Base-by-base conservation (phyloP, 352 stramenopile genomes). In the Globisporangium parvum region DNA sequence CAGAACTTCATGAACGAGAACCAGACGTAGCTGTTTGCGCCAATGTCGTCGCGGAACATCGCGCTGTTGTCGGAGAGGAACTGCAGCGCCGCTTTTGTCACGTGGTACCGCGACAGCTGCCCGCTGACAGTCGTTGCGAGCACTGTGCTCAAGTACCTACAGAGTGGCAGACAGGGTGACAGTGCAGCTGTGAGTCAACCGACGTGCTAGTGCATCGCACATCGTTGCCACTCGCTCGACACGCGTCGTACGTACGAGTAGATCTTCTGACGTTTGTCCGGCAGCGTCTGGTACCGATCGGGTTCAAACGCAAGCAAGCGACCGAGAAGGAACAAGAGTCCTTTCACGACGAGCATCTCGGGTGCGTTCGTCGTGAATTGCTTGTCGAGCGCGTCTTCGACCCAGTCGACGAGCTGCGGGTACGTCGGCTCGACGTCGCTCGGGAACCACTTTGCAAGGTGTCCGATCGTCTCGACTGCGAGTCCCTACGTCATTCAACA, bases 1-100 rank as follows among this genome's bases (percentile, higher is more conserved):
- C 78, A 91, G 59, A 75, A 87, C 35, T 83, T 84, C 71, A 86
- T 84, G 54, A 86, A 88, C 3, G 71, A 71, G 56, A 85, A 87
- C 80, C 77, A 89, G 17, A 57, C 51, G 24, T 73, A 61, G 3
- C 68, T 69, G 57, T 70, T 83, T n/a, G 60, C 23, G 0, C 77
- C 80, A 31, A 89, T 83, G 49, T 89, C 75, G 33, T 75, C 59
- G 6, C 55, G 40, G 49, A 91, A 87, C 14, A 63, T 59, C 6
- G 54, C 28, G 18, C 66, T 65, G 41, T 87, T 71, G 11, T 77
- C 66, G 0, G 69, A 49, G 20, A 91, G 33, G 49, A 91, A 88
- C 18, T 69, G 62, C 41, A 85, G 60, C 26, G 70, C 63, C n/a
- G 78, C 65, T 26, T 77, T 91, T 24, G 77, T 85, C 15, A 91